Evolutionary conservation across 139 green algal genomes (phyloP), one percentile per base, ranked within the genome.

Genomic region (Astrephomene gubernaculifera): DNA sequence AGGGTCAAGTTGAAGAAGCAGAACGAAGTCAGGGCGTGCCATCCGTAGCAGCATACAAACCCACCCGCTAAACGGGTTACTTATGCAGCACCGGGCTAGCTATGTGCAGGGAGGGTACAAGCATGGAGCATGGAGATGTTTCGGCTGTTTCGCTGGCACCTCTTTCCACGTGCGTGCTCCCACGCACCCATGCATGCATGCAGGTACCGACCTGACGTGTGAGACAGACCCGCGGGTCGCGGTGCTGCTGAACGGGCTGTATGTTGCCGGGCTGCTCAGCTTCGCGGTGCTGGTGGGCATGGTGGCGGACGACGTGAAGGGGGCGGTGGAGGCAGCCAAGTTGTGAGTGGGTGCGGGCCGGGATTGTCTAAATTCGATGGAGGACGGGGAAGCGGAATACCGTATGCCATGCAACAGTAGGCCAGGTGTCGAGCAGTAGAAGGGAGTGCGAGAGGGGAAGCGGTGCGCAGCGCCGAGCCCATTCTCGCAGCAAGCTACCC

Each of bases 231-330:
- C 25, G 4, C 38, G 38, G 14, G 57, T 57, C 14, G 38, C 39
- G 10, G 4, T 82, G 38, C 12, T 82, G 57, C 39, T 82, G 0
- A 82, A 82, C 39, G 5, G 35, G 35, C 19, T 82, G 12, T 82
- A 82, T 57, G 43, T 63, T 24, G 57, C 60, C 31, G 90, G 90
- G 45, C 74, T 93, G 70, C 60, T 91, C 21, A 89, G 81, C 33
- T 91, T 93, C 49, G 90, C 90, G 22, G 87, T 87, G 12, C 75
- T 91, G 33, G 68, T 93, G 41, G 90, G 90, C 3, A 80, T 93
- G 45, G 39, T 93, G 35, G 87, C 52, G 1, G 87, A 93, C 43
- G 90, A 93, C 81, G 91, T 93, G 49, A 31, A 65, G 53, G 69
- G 61, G 1, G 67, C 81, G 9, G 82, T 90, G 25, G 82, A 86